Evolutionary conservation across 257 asterid genomes (phyloP).

Genomic region (Fraxinus quadrangulata): DNA sequence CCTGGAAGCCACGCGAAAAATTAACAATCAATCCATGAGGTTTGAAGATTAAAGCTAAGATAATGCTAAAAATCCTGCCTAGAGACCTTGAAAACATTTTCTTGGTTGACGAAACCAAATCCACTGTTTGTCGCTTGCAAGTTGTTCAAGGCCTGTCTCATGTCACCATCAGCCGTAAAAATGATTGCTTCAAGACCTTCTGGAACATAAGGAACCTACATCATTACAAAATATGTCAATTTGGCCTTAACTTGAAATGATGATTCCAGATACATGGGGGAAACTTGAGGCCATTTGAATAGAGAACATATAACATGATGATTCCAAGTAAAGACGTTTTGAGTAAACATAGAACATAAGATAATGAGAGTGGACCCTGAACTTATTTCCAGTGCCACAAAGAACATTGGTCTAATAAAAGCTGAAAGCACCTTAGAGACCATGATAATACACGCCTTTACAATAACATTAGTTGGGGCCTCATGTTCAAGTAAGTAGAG

Average conservation of each 20-base stretch:
- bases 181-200: conserved; percentile 98
- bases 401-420: not conserved
- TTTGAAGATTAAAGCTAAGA: conserved; percentile 10
- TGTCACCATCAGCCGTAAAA: conserved; percentile 98
- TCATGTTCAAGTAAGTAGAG: not conserved
- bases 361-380: not conserved
- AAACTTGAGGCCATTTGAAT: conserved; percentile 3
- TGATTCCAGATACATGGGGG: not conserved
- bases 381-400: not conserved
- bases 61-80: conserved; percentile 15
- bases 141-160: conserved; percentile 97
- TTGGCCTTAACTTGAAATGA: not conserved
- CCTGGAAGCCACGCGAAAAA: conserved; percentile 43
- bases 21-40: not conserved
- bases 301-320: conserved; percentile 11
- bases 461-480: not conserved
- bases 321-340: not conserved
- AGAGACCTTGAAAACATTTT: conserved; percentile 92
- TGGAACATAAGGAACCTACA: conserved; percentile 87
- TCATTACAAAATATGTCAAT: conserved; percentile 16
- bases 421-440: not conserved
- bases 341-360: not conserved
- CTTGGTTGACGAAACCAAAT: conserved; percentile 93
- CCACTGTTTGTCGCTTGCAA: conserved; percentile 97
- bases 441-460: not conserved